These are phyloP conservation scores for Fusarium sp. DNA, from an alignment of 2,329 filamentous ascomycete species.

Conservation along the genomic window DNA sequence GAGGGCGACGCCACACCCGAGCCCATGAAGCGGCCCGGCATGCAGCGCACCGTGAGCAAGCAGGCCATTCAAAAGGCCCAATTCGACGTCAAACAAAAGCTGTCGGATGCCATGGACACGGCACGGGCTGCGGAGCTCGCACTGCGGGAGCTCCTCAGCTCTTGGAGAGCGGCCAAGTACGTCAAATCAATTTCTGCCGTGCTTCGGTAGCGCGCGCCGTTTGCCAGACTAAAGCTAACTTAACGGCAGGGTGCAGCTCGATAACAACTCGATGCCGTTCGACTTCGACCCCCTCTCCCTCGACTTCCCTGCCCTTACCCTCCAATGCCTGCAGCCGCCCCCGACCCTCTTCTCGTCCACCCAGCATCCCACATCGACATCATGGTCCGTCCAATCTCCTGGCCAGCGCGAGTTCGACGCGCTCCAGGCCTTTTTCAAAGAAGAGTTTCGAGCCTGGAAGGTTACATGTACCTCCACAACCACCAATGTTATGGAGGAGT, in stretches of 20 bases:
- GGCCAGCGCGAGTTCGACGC: slow-evolving; percentile 79
- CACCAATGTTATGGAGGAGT: slow-evolving; percentile 61
- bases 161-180: slow-evolving; percentile 85
- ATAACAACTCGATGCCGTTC: slow-evolving; percentile 67
- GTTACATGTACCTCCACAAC: slow-evolving; percentile 62
- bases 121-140: slow-evolving; percentile 86
- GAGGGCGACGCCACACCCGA: slow-evolving; percentile 50
- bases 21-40: slow-evolving; percentile 47
- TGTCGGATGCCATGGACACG: slow-evolving; percentile 79
- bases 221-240: slow-evolving; percentile 20
- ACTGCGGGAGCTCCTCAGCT: slow-evolving; percentile 82
- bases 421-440: slow-evolving; percentile 72
- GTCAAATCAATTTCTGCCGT: slow-evolving; percentile 42
- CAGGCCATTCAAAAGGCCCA: slow-evolving; percentile 68
- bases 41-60: slow-evolving; percentile 59
- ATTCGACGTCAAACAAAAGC: slow-evolving; percentile 71
- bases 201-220: not conserved
- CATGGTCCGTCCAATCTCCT: slow-evolving; percentile 84
- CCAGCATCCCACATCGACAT: slow-evolving; percentile 79
- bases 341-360: slow-evolving; percentile 85
- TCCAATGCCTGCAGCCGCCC: slow-evolving; percentile 83
- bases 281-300: slow-evolving; percentile 88
- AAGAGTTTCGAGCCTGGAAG: slow-evolving; percentile 75
- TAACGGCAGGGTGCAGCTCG: slow-evolving; percentile 61
- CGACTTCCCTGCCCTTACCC: slow-evolving; percentile 85